A percentile compares a stretch with the other conserved stretches of the same genome.
phyloP scores from a whole-genome alignment of 164 flowering plant genomes.

The Chimonanthus praecox region DNA sequence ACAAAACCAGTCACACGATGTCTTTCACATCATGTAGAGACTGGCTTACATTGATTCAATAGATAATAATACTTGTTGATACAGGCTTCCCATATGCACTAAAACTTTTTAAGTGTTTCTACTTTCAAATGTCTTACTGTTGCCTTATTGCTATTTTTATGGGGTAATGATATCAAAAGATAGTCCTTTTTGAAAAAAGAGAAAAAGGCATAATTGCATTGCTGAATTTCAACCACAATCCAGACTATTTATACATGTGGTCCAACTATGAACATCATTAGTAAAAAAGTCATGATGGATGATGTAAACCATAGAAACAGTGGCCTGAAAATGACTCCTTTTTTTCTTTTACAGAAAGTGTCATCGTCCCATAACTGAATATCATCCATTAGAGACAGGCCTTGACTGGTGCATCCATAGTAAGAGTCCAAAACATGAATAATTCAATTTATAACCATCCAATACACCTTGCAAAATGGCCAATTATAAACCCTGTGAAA shows the following conservation, averaged over 20 bases:
- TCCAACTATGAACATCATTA: neutral
- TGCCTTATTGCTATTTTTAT: neutral
- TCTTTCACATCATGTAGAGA: neutral
- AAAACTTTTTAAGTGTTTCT: neutral
- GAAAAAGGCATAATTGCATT: neutral
- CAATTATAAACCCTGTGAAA: too few relatives aligned
- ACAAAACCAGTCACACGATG: too few relatives aligned
- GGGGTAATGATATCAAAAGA: neutral
- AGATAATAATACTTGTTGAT: neutral
- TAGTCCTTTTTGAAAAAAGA: neutral
- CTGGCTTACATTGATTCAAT: neutral
- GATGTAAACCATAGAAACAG: too few relatives aligned
- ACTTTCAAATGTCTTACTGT: neutral
- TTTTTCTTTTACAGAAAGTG: too few relatives aligned
- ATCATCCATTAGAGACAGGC: too few relatives aligned
- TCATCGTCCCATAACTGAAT: too few relatives aligned
- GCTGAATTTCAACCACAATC: neutral
- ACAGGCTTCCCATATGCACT: neutral
- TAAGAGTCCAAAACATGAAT: too few relatives aligned
- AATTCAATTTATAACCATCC: too few relatives aligned
- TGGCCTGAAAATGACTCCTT: too few relatives aligned
- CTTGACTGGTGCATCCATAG: too few relatives aligned
- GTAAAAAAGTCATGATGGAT: neutral
- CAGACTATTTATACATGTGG: neutral
- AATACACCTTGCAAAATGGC: too few relatives aligned